Evolutionary conservation across 2,329 filamentous ascomycete species (phyloP).

Genomic region (Trichocomaceae sp.): DNA sequence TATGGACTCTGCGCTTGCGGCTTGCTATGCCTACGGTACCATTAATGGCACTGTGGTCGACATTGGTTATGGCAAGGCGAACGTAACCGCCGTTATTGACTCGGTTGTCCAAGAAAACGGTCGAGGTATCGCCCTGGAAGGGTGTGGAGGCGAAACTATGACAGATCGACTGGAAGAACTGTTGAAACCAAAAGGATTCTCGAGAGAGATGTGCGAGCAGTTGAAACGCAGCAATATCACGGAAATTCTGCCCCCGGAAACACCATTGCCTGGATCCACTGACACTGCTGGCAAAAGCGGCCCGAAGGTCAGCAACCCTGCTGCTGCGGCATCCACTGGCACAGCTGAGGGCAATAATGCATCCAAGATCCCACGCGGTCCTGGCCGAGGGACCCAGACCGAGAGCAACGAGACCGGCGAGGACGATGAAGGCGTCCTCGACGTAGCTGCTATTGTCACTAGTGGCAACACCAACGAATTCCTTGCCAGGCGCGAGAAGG

Average conservation of each 20-base stretch:
- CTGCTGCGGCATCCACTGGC: constrained; percentile 51
- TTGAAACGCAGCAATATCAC: constrained; percentile 58
- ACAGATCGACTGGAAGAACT: constrained; percentile 66
- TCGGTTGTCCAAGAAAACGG: constrained; percentile 66
- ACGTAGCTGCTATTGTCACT: constrained; percentile 57
- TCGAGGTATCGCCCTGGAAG: constrained; percentile 53
- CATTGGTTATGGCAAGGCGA: constrained; percentile 85
- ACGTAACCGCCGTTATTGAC: constrained; percentile 84
- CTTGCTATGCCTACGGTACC: constrained; percentile 72
- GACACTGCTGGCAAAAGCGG: constrained; percentile 31
- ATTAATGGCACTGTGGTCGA: constrained; percentile 80
- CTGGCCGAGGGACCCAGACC: constrained; percentile 49
- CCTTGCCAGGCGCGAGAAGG: constrained; percentile 56
- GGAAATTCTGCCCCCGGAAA: constrained; percentile 53
- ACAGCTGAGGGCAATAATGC: constrained; percentile 37
- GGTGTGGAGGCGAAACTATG: constrained; percentile 82
- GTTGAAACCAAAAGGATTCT: constrained; percentile 53
- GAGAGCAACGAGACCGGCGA: constrained; percentile 41
- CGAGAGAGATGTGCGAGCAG: constrained; percentile 58
- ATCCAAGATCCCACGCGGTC: constrained; percentile 44
- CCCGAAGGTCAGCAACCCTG: constrained; percentile 45
- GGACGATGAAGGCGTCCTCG: constrained; percentile 57
- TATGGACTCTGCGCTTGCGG: constrained; percentile 80
- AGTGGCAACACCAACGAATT: constrained; percentile 58
- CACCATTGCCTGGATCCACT: constrained; percentile 43